Conservation (phyloP, 495 filamentous ascomycete species). For the Clohesyomyces aquaticus region DNA sequence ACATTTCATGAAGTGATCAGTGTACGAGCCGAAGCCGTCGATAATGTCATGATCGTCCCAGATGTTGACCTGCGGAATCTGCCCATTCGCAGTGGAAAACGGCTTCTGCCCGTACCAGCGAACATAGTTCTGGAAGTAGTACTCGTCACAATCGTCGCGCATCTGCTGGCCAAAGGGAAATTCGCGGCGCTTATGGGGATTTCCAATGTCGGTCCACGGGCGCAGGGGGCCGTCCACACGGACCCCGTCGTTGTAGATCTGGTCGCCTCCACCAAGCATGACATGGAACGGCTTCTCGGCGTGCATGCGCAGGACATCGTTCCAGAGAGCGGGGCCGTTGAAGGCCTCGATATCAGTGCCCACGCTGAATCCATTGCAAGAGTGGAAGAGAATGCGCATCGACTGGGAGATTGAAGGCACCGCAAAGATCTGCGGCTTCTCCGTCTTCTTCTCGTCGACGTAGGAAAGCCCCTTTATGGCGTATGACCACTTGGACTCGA, state of each 20-base stretch:
- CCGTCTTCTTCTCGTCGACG: conserved; percentile 42
- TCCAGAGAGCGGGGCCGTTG: conserved; percentile 84
- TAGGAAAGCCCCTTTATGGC: conserved; percentile 55
- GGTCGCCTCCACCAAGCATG: conserved; percentile 94
- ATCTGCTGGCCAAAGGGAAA: conserved; percentile 75
- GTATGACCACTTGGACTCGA: conserved; percentile 66
- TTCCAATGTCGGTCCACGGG: conserved; percentile 77
- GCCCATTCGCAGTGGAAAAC: conserved; percentile 79
- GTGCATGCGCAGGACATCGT: conserved; percentile 78
- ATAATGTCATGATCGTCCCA: conserved; percentile 87
- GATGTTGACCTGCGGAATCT: conserved; percentile 90
- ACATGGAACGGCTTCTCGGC: conserved; percentile 80
- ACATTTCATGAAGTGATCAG: conserved; percentile 91
- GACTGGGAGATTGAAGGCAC: conserved; percentile 78
- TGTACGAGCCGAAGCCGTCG: conserved; percentile 92
- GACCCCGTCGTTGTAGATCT: conserved; percentile 93
- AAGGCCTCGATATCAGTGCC: conserved; percentile 86
- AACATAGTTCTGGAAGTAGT: conserved; percentile 88
- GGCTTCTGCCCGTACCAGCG: conserved; percentile 83
- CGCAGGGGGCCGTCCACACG: conserved; percentile 78
- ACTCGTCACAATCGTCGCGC: conserved; percentile 79
- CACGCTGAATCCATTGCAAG: conserved; percentile 94
- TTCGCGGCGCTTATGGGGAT: conserved; percentile 78
- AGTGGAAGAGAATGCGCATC: conserved; percentile 96
- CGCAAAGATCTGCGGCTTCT: conserved; percentile 57